Evolutionary conservation across 108 stramenopile species (phyloP).

Genomic region (Cyclotella atomus): DNA sequence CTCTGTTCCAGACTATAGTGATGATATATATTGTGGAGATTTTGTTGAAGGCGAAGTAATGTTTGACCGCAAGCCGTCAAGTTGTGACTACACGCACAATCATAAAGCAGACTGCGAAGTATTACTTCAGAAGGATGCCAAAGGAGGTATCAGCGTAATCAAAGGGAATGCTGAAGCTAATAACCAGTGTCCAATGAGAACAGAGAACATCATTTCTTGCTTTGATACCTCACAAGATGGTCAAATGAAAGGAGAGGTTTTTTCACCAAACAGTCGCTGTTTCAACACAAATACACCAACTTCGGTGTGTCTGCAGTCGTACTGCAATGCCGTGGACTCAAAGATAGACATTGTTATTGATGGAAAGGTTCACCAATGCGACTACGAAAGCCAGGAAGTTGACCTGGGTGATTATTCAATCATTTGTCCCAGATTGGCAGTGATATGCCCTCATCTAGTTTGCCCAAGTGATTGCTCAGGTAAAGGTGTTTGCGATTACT

Average conservation of each 20-base stretch:
- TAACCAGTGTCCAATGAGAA: slow-evolving; percentile 37
- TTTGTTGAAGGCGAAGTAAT: background rate
- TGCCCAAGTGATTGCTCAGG: slow-evolving; percentile 53
- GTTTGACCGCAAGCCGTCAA: slow-evolving; percentile 31
- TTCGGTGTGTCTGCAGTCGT: slow-evolving; percentile 48
- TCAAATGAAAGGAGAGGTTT: slow-evolving; percentile 32
- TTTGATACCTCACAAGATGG: slow-evolving; percentile 27
- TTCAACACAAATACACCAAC: slow-evolving; percentile 37
- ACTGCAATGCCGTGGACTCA: slow-evolving; percentile 47
- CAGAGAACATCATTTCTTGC: slow-evolving; percentile 39
- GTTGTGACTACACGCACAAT: slow-evolving; percentile 56
- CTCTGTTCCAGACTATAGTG: slow-evolving; percentile 43
- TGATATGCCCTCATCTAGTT: slow-evolving; percentile 49
- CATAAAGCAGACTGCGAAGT: slow-evolving; percentile 49
- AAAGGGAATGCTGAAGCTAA: background rate
- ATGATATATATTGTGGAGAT: slow-evolving; percentile 51
- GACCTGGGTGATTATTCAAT: slow-evolving; percentile 38
- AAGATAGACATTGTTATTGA: slow-evolving; percentile 50
- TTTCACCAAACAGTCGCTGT: slow-evolving; percentile 43
- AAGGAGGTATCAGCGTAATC: background rate
- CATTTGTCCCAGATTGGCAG: slow-evolving; percentile 41
- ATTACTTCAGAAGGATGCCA: background rate
- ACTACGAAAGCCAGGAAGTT: slow-evolving; percentile 50
- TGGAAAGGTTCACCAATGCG: slow-evolving; percentile 46
- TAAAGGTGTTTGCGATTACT: slow-evolving; percentile 53